Evolutionary conservation across 2,329 filamentous ascomycete species (phyloP).

Genomic region (Microthyrium microscopicum): DNA sequence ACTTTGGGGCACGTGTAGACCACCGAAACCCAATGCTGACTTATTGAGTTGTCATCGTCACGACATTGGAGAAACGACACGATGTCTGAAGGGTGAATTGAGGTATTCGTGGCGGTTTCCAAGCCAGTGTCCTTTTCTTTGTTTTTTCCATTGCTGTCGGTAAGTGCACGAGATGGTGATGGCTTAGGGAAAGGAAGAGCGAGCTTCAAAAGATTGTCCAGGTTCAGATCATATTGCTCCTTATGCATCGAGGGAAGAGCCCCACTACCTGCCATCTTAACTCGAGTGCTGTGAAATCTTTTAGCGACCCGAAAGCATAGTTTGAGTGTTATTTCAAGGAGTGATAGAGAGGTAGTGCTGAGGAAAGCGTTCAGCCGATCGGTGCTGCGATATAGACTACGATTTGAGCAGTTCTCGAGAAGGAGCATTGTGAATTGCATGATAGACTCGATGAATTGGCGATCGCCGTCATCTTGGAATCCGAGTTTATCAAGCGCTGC

Average conservation of each 20-base stretch:
- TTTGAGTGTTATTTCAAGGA: slow-evolving; percentile 63
- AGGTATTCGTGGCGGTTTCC: background rate
- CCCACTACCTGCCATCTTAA: slow-evolving; percentile 50
- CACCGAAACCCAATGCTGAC: too few species aligned
- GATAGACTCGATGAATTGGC: slow-evolving; percentile 69
- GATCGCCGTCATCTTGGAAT: slow-evolving; percentile 45
- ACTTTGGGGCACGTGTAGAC: too few species aligned
- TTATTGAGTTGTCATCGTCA: too few species aligned
- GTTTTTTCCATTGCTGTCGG: too few species aligned
- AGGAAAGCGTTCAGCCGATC: slow-evolving; percentile 75
- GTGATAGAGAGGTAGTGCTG: slow-evolving; percentile 65
- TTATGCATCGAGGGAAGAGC: slow-evolving; percentile 50
- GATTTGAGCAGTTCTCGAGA: slow-evolving; percentile 87
- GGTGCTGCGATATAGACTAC: slow-evolving; percentile 92
- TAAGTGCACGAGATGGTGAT: slow-evolving; percentile 30
- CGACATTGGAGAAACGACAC: background rate
- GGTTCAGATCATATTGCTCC: slow-evolving; percentile 61
- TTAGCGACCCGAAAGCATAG: slow-evolving; percentile 77
- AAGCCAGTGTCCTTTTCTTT: background rate
- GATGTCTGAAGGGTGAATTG: background rate
- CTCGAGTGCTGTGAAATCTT: slow-evolving; percentile 78
- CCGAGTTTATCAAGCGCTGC: slow-evolving; percentile 31
- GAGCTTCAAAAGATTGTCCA: slow-evolving; percentile 70
- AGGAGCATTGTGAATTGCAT: slow-evolving; percentile 76
- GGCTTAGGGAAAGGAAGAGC: slow-evolving; percentile 68